Evolutionary conservation across 495 filamentous ascomycete genomes (phyloP), one percentile per base, ranked within the genome.

Genomic region (Aspergillus ostianus): DNA sequence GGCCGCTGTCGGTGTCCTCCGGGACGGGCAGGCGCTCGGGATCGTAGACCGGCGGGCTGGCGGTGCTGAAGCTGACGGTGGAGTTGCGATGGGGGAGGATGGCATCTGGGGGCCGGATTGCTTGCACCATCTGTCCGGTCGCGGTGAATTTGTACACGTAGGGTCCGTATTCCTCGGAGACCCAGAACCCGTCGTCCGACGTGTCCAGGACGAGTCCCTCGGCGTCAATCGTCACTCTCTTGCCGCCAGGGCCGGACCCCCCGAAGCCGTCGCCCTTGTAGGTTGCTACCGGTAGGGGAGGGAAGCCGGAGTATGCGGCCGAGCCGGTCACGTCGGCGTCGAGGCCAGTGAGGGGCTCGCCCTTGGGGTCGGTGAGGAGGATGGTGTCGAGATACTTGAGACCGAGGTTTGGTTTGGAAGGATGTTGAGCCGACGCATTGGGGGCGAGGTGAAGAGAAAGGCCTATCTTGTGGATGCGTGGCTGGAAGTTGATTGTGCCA

Each of bases 131-230:
- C 47, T 73, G 77, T 27, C 90, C 90, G 0, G 64, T 63, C 9
- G 60, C 50, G 59, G 77, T 73, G 77, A 92, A 93, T 10, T 86
- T 79, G 77, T 87, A 92, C 21, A 91, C 74, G 61, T 86, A 92
- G 0, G 87, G 89, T 4, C 90, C 90, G 67, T 93, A 93, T 68
- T 94, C 90, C 67, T 93, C 90, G 41, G 80, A 85, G 32, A 93
- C 75, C 87, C 87, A 93, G 78, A 92, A 92, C 2, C 77, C 75
- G 56, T 82, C 85, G 56, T 91, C 84, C 0, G 36, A 1, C 4
- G 69, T 56, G 47, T 77, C 81, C 17, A 93, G 79, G n/a, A 84
- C 85, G 4, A 93, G 72, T 21, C 88, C 90, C 69, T 93, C 90
- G 7, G 82, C 64, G 69, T 94, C 90, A 2, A 92, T 53, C 1